phyloP scores from a whole-genome alignment of 306 rosid genomes.

The Elaeagnus macrophylla region DNA sequence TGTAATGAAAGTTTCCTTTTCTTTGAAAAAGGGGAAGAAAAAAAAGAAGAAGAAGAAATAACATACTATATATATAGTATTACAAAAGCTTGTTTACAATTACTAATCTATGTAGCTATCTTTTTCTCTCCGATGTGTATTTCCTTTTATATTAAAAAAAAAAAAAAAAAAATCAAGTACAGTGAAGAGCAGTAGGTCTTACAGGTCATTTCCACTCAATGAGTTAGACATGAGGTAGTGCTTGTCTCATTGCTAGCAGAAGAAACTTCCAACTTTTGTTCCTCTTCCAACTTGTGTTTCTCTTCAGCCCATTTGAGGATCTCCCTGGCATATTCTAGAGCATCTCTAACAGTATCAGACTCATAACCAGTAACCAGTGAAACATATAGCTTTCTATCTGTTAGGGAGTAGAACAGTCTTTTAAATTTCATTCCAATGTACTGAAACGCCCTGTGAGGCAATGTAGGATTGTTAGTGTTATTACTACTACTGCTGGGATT shows the following conservation, averaged over 20 bases:
- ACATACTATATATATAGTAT: too few relatives aligned
- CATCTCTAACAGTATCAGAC: constrained; percentile 45
- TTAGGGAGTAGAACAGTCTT: constrained; percentile 35
- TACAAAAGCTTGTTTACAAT: too few relatives aligned
- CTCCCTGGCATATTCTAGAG: constrained; percentile 68
- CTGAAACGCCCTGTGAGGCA: constrained; percentile 52
- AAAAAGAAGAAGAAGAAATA: too few relatives aligned
- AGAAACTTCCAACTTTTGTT: constrained; percentile 34
- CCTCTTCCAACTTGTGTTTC: constrained; percentile 37
- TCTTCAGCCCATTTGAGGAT: constrained; percentile 38
- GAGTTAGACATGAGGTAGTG: constrained; percentile 17
- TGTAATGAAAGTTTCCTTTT: too few relatives aligned
- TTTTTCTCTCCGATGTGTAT: too few relatives aligned
- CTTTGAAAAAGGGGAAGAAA: too few relatives aligned
- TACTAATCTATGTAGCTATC: too few relatives aligned
- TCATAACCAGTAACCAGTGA: constrained; percentile 50
- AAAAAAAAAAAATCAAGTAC: too few relatives aligned
- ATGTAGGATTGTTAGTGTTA: constrained; percentile 29
- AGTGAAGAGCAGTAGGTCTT: neutral
- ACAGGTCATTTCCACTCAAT: constrained; percentile 3
- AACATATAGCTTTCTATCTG: constrained; percentile 55
- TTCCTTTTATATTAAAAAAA: too few relatives aligned
- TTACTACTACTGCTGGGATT: constrained; percentile 17
- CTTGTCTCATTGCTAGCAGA: constrained; percentile 37
- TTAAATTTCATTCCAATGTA: constrained; percentile 65